Percentiles rank a stretch among this genome's conserved stretches.
Conservation (phyloP, 2,329 filamentous ascomycete genomes). For the Sporothrix protearum region DNA sequence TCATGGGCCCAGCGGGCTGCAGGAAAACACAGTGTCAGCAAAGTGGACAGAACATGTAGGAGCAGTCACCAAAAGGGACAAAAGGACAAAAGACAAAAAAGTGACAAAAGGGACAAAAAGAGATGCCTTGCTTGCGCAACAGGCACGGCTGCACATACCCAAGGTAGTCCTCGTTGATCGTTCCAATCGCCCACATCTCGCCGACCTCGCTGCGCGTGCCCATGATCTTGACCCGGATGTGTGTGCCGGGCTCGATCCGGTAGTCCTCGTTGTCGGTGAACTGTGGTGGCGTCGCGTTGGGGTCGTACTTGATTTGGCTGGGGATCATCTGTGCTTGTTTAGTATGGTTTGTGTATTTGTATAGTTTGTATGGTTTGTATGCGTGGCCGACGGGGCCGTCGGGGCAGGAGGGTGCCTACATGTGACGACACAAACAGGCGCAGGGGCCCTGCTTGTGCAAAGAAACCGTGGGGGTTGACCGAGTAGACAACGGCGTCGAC, state of each 20-base stretch:
- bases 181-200: constrained; percentile 94
- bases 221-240: constrained; percentile 90
- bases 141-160: too few species aligned
- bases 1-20: constrained; percentile 13
- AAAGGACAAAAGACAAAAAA: too few species aligned
- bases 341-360: too few species aligned
- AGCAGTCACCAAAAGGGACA: too few species aligned
- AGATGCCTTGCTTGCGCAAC: too few species aligned
- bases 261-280: constrained; percentile 95
- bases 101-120: too few species aligned
- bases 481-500: constrained; percentile 92
- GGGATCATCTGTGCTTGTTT: constrained; percentile 96
- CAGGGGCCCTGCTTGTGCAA: constrained; percentile 75
- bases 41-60: background rate
- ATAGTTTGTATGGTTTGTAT: too few species aligned
- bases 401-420: constrained; percentile 49
- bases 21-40: background rate
- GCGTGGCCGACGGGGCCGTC: too few species aligned
- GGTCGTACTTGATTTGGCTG: constrained; percentile 86
- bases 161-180: constrained; percentile 82
- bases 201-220: constrained; percentile 91
- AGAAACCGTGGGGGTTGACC: constrained; percentile 90
- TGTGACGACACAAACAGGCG: constrained; percentile 76
- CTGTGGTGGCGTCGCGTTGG: constrained; percentile 92
- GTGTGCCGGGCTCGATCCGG: constrained; percentile 88